Evolutionary conservation across 495 filamentous ascomycete species (phyloP), one percentile per base, ranked within the genome.

Genomic region (Collariella sp.): DNA sequence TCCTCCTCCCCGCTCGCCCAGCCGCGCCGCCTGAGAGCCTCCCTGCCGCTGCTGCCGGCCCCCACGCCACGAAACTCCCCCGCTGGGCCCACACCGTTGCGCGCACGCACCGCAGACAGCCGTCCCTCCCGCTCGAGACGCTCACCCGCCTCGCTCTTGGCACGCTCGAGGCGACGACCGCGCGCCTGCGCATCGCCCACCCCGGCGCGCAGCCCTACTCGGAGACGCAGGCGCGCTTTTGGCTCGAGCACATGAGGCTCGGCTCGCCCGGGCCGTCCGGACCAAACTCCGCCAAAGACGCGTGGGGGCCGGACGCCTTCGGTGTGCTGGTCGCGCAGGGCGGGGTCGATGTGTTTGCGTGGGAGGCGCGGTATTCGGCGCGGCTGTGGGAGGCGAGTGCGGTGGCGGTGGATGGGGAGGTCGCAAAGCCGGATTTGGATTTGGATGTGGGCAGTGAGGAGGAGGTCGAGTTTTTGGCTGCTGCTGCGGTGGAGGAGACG

Each of bases 171-270:
- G 35, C 35, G 35, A 38, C 35, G 35, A 38, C 35, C 35, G 35
- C 35, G 16, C 35, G 35, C 35, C 35, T 38, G 13, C 35, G 35
- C 35, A n/a, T n/a, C 23, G 18, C 44, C 23, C 26, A 46, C 44
- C 44, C 44, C 44, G 19, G 44, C 24, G 44, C 22, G 44, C 11
- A 33, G 44, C 44, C 44, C 23, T 46, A 46, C 22, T 46, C 44
- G 44, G 44, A 46, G 22, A 46, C 44, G 24, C 44, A 46, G 44
- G 44, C 44, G 23, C 44, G 44, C 44, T 46, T 46, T 46, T 46
- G 44, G 44, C 44, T 46, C 44, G 44, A 46, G 44, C 44, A 46
- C 44, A 46, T 46, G 44, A 46, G 15, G 44, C 44, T 46, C 44
- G 44, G 22, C 18, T 46, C 23, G 13, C 13, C 44, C 44, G 44